Evolutionary conservation across 495 filamentous ascomycete genomes (phyloP), one percentile per base, ranked within the genome.

Genomic region (Terfezia claveryi): DNA sequence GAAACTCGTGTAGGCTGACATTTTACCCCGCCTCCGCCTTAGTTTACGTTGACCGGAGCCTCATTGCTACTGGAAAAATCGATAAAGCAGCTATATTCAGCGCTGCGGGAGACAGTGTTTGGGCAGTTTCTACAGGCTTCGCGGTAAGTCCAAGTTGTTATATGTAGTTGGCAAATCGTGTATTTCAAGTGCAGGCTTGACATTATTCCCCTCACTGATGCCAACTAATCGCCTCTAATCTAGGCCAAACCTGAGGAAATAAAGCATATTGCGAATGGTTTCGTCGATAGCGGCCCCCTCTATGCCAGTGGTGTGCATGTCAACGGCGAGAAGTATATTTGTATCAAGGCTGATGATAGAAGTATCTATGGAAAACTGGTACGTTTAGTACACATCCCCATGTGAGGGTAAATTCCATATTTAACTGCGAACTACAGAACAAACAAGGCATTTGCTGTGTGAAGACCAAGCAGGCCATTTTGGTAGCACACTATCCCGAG

Each of bases 21-120:
- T 4, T 32, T 20, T 46, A 46, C 41, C 41, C 17, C 12, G 41
- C 41, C 41, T 8, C 41, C 50, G 12, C 50, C 53, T 49, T 46
- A 46, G 41, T 1, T 7, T 51, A 51, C 50, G 50, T 51, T 32
- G 50, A 51, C 23, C 2, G 0, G n/a, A 88, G 88, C 78, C 77
- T 96, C 60, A 76, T 96, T 64, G 85, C 76, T 71, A 80, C 75
- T 60, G 80, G 80, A 62, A 82, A 91, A 68, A 71, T 94, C 69
- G 83, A 91, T 74, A 80, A 83, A 71, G 91, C 79, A 62, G 84
- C 83, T 64, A 92, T 95, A 68, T 79, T 89, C 72, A 85, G 80
- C 70, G 71, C 69, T 56, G 80, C 81, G 58, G 85, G 87, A 65
- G 82, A 85, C 66, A 85, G 80, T 66, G 73, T 80, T 60, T 94